Conservation (phyloP, 2,329 filamentous ascomycete genomes). For the Colletotrichum sp. region DNA sequence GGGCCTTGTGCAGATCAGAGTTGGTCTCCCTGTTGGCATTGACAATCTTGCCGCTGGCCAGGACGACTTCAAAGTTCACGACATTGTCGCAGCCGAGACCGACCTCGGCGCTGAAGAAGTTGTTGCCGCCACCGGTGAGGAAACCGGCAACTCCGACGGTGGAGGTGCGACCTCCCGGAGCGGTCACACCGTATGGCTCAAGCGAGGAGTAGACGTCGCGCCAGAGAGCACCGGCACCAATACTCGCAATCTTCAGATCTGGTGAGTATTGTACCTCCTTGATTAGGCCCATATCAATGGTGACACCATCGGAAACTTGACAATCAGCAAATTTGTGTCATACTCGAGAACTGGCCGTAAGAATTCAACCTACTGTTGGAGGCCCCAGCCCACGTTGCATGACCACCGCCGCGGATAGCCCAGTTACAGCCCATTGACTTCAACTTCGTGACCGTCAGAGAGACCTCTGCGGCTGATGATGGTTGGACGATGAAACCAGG, state of each 20-base stretch:
- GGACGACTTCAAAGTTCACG: constrained; percentile 48
- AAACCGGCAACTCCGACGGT: constrained; percentile 30
- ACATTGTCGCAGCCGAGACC: constrained; percentile 47
- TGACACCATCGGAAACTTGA: constrained; percentile 33
- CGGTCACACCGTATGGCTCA: neutral
- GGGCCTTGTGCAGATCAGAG: constrained; percentile 49
- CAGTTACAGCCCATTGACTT: constrained; percentile 32
- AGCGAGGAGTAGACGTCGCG: neutral
- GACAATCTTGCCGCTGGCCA: constrained; percentile 46
- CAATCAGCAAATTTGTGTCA: constrained; percentile 15
- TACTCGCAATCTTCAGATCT: neutral
- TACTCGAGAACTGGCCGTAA: neutral
- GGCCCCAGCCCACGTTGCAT: constrained; percentile 20
- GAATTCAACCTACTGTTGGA: neutral
- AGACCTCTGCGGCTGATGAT: constrained; percentile 27
- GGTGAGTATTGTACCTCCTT: constrained; percentile 22
- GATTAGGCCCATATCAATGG: constrained; percentile 29
- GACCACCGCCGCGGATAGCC: constrained; percentile 38
- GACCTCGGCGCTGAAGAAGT: constrained; percentile 16
- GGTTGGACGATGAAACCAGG: constrained; percentile 31
- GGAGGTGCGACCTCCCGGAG: neutral
- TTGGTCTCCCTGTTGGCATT: constrained; percentile 40
- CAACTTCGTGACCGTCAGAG: constrained; percentile 28
- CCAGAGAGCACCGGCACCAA: constrained; percentile 7
- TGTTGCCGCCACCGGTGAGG: constrained; percentile 32